These are phyloP conservation scores for Anacardium occidentale DNA, from an alignment of 345 rosid genomes.

Conservation along the genomic window DNA sequence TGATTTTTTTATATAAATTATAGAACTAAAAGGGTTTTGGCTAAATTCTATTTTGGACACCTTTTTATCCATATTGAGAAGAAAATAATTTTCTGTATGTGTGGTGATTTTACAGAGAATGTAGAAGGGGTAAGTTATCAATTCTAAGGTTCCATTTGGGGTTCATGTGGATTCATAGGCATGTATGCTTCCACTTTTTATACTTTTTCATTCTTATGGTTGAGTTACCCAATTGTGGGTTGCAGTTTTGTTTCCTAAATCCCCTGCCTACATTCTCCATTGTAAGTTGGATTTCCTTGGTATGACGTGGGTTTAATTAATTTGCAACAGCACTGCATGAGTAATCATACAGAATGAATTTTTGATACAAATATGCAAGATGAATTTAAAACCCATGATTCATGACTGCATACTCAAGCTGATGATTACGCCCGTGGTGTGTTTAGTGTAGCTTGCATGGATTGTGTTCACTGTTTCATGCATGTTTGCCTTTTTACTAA, in stretches of 20 bases:
- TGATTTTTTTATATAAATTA: no score
- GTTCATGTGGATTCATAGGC: not conserved
- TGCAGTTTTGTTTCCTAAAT: not conserved
- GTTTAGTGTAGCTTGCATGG: not conserved
- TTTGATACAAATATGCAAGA: not conserved
- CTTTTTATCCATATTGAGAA: no score
- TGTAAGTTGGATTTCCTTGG: not conserved
- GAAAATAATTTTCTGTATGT: no score
- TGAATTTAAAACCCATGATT: no score
- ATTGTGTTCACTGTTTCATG: no score
- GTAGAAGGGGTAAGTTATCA: no score
- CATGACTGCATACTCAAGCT: not conserved
- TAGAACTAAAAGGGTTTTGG: no score
- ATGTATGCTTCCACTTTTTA: not conserved
- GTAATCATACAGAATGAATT: not conserved
- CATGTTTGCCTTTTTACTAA: not conserved
- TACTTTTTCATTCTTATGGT: not conserved
- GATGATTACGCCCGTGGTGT: not conserved
- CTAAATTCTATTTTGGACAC: no score
- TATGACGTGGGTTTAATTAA: not conserved
- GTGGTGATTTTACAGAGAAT: no score
- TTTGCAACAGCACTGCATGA: not conserved
- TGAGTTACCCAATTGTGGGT: not conserved
- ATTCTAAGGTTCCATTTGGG: not conserved
- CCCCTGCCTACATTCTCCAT: not conserved